Evolutionary conservation across 805 yeast species (phyloP), one percentile per base, ranked within the genome.

Genomic region (Kodamaea lidongshanica): DNA sequence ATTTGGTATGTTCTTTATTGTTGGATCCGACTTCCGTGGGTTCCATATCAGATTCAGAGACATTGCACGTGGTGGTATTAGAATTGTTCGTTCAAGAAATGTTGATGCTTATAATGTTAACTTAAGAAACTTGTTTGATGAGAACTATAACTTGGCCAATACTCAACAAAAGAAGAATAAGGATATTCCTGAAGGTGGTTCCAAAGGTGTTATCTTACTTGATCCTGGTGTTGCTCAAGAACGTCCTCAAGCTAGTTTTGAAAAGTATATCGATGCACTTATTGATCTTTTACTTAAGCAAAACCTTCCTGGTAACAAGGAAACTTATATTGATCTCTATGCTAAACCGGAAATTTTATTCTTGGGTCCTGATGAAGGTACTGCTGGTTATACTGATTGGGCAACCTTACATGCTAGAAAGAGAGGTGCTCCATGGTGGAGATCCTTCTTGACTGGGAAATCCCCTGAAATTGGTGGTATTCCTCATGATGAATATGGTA

Each of bases 301-400:
- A 32, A 52, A 63, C 48, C 65, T 77, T 35, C 87, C 87, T 30
- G 87, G 89, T 25, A 72, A 78, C 41, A 79, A 85, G 63, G 94
- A 82, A 48, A 66, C 75, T 34, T 80, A 87, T 52, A 88, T 89
- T 30, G 97, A 89, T 54, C 66, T 84, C 34, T 79, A 85, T 54
- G 74, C 76, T 34, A 72, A 81, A 50, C 85, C 83, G 28, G 98
- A 89, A 67, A 89, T 92, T 46, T 65, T 92, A 45, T 89, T 85
- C 58, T 81, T 89, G 79, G 98, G 98, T 33, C 98, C 98, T n/a
- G 98, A 89, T 63, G 98, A 89, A 69, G 94, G 95, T 56, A 88
- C 97, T 31, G 97, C 98, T 12, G 81, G 80, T 14, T 79, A 83
- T 50, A 95, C 87, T 30, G 88, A 92, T 58, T 89, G 97, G 97